Base-by-base conservation (phyloP, 192 early-diverging fungal species). In the Backusella morwellensis region DNA sequence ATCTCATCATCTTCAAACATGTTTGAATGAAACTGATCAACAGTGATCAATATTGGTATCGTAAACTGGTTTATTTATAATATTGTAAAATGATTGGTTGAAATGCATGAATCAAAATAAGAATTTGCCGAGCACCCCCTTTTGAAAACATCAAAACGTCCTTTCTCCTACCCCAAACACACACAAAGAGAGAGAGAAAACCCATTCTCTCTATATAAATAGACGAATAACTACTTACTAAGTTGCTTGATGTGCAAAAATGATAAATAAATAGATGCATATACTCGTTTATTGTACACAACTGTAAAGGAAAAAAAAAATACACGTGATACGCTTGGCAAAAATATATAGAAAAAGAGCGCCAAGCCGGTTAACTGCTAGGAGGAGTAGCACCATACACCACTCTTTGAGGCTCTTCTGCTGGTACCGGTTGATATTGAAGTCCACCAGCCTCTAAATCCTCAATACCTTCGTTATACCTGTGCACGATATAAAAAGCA, bases 401-500 rank as follows among this genome's bases (percentile, higher is more conserved):
- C 21, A 83, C 82, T 41, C 70, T 59, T 8, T 71, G 42, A 38
- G 77, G 72, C 1, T 79, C 66, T 40, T 78, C 74, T 0, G 63
- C 67, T 1, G 79, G 74, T 9, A 83, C 70, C 23, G 34, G 72
- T 26, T 83, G 76, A 41, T 83, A 83, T 4, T 41, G 67, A 47
- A 80, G 47, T 23, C 79, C 78, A 19, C 74, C 82, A 15, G 56
- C 35, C 66, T 80, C 82, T 34, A 80, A 36, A 68, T 80, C 75
- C 52, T 83, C 78, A 42, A 78, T 68, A 32, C 40, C 50, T 35
- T 83, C 82, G 34, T 80, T 83, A 47, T 83, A 83, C 59, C 83
- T 88, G 68, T 87, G 78, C 7, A 91, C 80, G 40, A 91, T 75
- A 66, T 90, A 92, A 79, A 84, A 89, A 32, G 90, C 88, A 68